phyloP scores from a whole-genome alignment of 768 basidiomycete genomes.

The Lactifluus pinguis region DNA sequence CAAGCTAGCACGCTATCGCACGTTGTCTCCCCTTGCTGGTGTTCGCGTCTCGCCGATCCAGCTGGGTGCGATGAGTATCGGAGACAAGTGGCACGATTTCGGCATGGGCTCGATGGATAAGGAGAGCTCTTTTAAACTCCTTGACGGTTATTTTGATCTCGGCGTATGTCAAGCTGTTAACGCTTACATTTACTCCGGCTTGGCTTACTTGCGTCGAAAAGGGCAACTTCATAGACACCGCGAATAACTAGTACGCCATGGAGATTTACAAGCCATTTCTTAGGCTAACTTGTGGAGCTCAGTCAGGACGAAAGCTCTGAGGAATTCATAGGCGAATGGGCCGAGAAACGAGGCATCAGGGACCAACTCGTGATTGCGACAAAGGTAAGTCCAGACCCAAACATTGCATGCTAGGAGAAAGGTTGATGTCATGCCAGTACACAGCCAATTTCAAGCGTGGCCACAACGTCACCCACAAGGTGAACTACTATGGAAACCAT shows the following conservation, averaged over 20 bases:
- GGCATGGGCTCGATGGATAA: slow-evolving; percentile 29
- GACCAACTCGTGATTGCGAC: slow-evolving; percentile 20
- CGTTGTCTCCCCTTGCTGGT: slow-evolving; percentile 23
- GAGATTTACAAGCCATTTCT: too few species aligned
- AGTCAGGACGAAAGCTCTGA: slow-evolving; percentile 20
- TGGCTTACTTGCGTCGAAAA: neutral
- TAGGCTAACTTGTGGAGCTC: neutral
- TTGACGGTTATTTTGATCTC: slow-evolving; percentile 20
- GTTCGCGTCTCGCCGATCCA: slow-evolving; percentile 31
- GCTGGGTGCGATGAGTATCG: slow-evolving; percentile 33
- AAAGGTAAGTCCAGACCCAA: slow-evolving; percentile 10
- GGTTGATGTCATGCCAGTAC: slow-evolving; percentile 20
- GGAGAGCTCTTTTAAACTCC: slow-evolving; percentile 28
- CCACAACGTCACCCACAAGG: neutral
- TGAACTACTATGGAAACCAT: slow-evolving; percentile 31
- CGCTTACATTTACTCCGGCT: too few species aligned
- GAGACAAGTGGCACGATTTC: slow-evolving; percentile 22
- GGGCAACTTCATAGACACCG: slow-evolving; percentile 17
- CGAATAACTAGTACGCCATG: slow-evolving; percentile 29
- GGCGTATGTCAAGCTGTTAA: slow-evolving; percentile 13
- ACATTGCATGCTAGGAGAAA: neutral
- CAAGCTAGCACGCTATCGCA: slow-evolving; percentile 20
- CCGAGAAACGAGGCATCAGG: too few species aligned
- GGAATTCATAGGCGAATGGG: neutral
- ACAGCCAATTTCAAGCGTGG: slow-evolving; percentile 20